phyloP scores from a whole-genome alignment of 2,329 filamentous ascomycete species.

The Diplodia mutila region DNA sequence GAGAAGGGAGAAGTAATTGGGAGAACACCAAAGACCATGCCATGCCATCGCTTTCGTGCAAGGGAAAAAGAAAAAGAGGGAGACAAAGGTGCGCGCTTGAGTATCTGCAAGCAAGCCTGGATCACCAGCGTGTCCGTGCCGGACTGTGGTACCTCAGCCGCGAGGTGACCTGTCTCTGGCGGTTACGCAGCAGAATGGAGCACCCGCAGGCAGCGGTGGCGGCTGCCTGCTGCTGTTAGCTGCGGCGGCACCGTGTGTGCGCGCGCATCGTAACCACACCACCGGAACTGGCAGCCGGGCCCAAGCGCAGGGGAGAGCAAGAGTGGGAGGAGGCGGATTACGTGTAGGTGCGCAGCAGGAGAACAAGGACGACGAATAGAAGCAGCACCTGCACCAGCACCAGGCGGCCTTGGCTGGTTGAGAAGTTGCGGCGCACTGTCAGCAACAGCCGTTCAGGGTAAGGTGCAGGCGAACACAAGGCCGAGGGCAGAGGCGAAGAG shows the following conservation, averaged over 20 bases:
- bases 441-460: background rate
- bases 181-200: constrained; percentile 7
- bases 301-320: background rate
- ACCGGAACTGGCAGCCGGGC: background rate
- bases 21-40: too few relatives aligned
- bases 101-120: background rate
- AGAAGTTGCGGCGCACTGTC: background rate
- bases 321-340: background rate
- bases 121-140: background rate
- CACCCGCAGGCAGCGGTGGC: constrained; percentile 4
- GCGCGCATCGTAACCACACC: constrained; percentile 11
- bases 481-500: background rate
- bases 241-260: constrained; percentile 11
- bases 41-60: constrained; percentile 1
- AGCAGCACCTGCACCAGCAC: background rate
- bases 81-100: constrained; percentile 1
- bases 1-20: background rate
- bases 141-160: constrained; percentile 2
- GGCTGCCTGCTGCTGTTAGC: constrained; percentile 11
- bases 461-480: background rate
- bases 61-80: background rate
- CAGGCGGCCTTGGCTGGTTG: too few relatives aligned
- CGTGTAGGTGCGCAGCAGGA: background rate
- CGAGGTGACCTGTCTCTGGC: constrained; percentile 13
- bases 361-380: background rate